phyloP scores from a whole-genome alignment of 2,329 filamentous ascomycete genomes.

The Ilyonectria robusta region DNA sequence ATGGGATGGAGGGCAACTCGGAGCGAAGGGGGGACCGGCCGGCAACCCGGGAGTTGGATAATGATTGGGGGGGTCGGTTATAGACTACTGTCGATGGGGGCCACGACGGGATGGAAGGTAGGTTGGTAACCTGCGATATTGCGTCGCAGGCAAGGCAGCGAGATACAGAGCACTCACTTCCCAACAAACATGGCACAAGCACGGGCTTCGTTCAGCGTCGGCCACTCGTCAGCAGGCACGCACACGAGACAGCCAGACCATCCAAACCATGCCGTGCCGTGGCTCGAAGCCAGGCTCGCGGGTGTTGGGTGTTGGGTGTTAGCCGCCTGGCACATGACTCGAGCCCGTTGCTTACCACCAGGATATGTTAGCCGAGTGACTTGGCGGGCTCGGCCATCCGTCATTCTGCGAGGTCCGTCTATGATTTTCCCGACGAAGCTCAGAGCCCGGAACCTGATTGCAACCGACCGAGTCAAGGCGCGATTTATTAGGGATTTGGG shows the following conservation, averaged over 20 bases:
- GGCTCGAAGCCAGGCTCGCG: background rate
- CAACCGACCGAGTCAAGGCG: background rate
- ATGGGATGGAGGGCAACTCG: slow-evolving; percentile 8
- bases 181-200: slow-evolving; percentile 14
- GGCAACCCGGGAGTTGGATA: slow-evolving; percentile 11
- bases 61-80: background rate
- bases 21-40: slow-evolving; percentile 10
- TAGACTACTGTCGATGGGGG: slow-evolving; percentile 2
- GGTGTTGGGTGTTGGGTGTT: background rate
- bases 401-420: background rate
- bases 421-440: background rate
- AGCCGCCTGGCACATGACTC: slow-evolving; percentile 23
- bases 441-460: background rate
- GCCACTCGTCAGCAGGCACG: slow-evolving; percentile 22
- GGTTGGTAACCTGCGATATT: background rate
- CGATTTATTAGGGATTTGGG: background rate
- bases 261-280: background rate
- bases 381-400: background rate
- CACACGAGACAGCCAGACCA: background rate
- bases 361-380: background rate
- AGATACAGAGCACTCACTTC: background rate
- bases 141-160: background rate
- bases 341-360: slow-evolving; percentile 3
- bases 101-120: background rate
- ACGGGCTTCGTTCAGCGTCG: slow-evolving; percentile 12